Evolutionary conservation across 805 yeast genomes (phyloP).

Genomic region (fission yeast (Schizosaccharomyces pombe)): DNA sequence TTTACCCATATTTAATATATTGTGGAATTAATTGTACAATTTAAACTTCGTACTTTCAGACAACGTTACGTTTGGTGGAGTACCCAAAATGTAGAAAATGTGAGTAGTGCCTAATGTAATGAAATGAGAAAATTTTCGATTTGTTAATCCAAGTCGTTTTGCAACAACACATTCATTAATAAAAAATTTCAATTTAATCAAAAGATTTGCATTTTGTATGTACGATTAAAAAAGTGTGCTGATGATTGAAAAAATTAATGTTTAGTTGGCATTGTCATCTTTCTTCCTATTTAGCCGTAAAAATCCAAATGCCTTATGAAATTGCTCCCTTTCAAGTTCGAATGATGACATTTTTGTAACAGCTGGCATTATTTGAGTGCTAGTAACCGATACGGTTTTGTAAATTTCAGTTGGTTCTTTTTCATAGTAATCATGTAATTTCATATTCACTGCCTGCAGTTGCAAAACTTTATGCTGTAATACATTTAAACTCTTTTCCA

Average conservation of each 20-base stretch:
- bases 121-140: no score
- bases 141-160: no score
- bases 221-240: no score
- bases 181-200: no score
- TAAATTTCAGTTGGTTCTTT: neutral
- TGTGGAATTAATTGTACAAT: no score
- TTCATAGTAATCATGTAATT: neutral
- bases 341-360: neutral
- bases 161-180: no score
- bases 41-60: no score
- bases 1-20: conserved; percentile 8
- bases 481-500: neutral
- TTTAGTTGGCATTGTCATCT: neutral
- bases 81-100: no score
- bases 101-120: no score
- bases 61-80: no score
- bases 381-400: neutral
- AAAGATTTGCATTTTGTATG: no score
- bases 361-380: neutral
- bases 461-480: neutral
- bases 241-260: no score
- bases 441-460: neutral
- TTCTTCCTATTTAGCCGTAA: neutral
- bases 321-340: neutral
- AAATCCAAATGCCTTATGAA: neutral